A percentile compares a stretch with the other conserved stretches of the same genome.
Conservation (phyloP, 139 green algal genomes). For the Asterochloris sp. region DNA sequence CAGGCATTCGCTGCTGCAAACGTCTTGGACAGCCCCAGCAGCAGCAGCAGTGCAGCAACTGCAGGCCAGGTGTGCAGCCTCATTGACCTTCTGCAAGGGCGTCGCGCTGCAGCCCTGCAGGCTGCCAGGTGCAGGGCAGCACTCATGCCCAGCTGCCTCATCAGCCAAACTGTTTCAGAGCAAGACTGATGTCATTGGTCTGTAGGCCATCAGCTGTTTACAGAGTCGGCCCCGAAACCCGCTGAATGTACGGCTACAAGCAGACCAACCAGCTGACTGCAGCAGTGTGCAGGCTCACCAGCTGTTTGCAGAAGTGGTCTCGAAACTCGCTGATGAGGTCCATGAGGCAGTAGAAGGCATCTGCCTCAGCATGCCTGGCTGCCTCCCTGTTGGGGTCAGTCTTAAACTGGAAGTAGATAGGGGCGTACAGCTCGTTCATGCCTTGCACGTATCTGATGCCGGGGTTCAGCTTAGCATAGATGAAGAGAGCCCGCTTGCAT, state of each 20-base stretch:
- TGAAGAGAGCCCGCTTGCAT: conserved; percentile 85
- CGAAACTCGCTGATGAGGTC: conserved; percentile 80
- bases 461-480: conserved; percentile 98
- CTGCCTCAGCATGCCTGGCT: conserved; percentile 67
- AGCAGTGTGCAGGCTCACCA: conserved; percentile 41
- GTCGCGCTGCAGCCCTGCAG: not conserved
- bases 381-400: conserved; percentile 10
- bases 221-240: too few relatives aligned
- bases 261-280: too few relatives aligned
- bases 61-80: not conserved
- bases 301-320: conserved; percentile 91
- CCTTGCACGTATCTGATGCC: conserved; percentile 94
- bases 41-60: not conserved
- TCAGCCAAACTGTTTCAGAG: too few relatives aligned
- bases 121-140: not conserved
- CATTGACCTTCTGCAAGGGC: too few relatives aligned
- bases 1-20: too few relatives aligned
- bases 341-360: conserved; percentile 94
- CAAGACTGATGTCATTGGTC: too few relatives aligned
- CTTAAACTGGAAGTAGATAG: conserved; percentile 86
- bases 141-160: not conserved
- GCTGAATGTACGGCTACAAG: too few relatives aligned
- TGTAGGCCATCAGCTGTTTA: too few relatives aligned
- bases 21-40: not conserved
- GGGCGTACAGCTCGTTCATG: conserved; percentile 97